Percentiles rank a stretch among this genome's conserved stretches.
These are phyloP conservation scores for Calocera viscosa DNA, from an alignment of 768 basidiomycete species.

Conservation along the genomic window DNA sequence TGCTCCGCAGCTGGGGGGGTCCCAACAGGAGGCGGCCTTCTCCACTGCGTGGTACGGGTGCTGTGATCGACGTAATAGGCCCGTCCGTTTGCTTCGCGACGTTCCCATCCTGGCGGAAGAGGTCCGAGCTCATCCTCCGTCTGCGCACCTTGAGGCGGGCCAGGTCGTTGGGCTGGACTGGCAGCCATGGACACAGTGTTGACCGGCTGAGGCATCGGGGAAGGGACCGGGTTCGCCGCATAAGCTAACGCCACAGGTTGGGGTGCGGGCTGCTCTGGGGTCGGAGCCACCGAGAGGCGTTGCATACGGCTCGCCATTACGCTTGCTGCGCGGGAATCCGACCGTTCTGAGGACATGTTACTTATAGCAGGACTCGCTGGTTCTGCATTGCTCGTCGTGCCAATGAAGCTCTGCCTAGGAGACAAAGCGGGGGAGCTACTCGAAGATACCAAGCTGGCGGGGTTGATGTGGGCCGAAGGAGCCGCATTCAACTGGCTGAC, in stretches of 20 bases:
- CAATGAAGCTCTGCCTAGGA: not conserved
- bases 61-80: conserved; percentile 83
- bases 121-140: conserved; percentile 49
- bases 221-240: not conserved
- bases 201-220: not conserved
- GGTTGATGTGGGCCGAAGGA: not conserved
- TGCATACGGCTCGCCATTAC: not conserved
- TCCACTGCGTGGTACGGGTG: conserved; percentile 70
- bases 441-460: not conserved
- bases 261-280: not conserved
- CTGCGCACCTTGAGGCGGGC: conserved; percentile 16
- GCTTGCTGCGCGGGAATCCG: not conserved
- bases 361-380: not conserved
- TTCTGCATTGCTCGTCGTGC: not conserved
- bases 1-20: not conserved
- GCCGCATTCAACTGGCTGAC: not conserved
- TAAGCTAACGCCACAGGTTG: not conserved
- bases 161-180: not conserved
- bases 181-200: not conserved
- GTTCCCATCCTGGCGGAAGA: conserved; percentile 73
- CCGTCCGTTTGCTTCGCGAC: conserved; percentile 61
- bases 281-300: not conserved
- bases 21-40: conserved; percentile 39
- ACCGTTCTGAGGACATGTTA: not conserved
- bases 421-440: not conserved